A percentile compares a stretch with the other conserved stretches of the same genome.
phyloP scores from a whole-genome alignment of 2,329 filamentous ascomycete genomes.

The Penicillium concentricum region DNA sequence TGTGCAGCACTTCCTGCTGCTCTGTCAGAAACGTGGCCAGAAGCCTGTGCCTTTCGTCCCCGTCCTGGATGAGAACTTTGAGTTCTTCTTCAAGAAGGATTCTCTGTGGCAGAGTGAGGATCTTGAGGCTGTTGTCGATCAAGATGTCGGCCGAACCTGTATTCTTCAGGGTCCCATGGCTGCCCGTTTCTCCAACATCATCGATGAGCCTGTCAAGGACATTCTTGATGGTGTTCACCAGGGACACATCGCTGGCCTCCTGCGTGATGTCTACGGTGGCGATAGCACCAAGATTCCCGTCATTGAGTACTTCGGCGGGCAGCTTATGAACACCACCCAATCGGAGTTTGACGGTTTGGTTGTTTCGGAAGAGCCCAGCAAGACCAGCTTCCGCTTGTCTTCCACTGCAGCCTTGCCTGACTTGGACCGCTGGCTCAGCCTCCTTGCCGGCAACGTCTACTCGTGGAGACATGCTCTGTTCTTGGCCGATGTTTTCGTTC shows the following conservation, averaged over 20 bases:
- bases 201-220: constrained; percentile 92
- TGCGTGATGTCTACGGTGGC: constrained; percentile 74
- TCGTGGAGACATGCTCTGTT: constrained; percentile 96
- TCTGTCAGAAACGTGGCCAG: constrained; percentile 87
- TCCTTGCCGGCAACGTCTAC: constrained; percentile 79
- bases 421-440: constrained; percentile 78
- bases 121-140: constrained; percentile 88
- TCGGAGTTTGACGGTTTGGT: constrained; percentile 82
- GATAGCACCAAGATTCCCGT: constrained; percentile 74
- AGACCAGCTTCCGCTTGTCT: constrained; percentile 81
- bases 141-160: constrained; percentile 94
- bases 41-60: constrained; percentile 98
- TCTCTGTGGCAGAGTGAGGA: constrained; percentile 99
- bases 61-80: constrained; percentile 92
- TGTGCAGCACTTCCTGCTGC: constrained; percentile 91
- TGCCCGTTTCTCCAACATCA: constrained; percentile 80
- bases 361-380: constrained; percentile 73
- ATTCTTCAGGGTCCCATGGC: constrained; percentile 95
- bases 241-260: constrained; percentile 77
- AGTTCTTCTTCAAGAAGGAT: constrained; percentile 99
- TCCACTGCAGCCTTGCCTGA: constrained; percentile 72
- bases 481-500: constrained; percentile 87
- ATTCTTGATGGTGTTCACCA: constrained; percentile 91
- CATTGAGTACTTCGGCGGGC: constrained; percentile 94
- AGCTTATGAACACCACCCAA: constrained; percentile 68